Percentiles rank a stretch among this genome's conserved stretches.
These are phyloP conservation scores for Macrocystidia cucumis DNA, from an alignment of 1,284 basidiomycete genomes.

Conservation along the genomic window DNA sequence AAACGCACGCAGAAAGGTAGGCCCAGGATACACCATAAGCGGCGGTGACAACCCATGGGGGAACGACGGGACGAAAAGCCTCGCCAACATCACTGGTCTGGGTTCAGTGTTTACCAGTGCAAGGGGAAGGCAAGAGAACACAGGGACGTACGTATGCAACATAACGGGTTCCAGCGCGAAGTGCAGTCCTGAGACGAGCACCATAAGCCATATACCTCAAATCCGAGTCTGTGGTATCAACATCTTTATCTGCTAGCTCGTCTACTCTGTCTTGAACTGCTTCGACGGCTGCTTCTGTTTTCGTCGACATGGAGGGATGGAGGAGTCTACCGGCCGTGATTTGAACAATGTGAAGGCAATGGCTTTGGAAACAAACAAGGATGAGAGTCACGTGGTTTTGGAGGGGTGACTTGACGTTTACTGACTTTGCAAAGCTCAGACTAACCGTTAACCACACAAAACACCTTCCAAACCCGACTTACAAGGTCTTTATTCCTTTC, in stretches of 20 bases:
- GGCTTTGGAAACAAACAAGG: too few species aligned
- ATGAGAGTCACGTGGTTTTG: too few species aligned
- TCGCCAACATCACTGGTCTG: constrained; percentile 89
- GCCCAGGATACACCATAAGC: constrained; percentile 88
- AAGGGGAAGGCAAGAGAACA: background rate
- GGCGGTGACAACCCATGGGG: constrained; percentile 69
- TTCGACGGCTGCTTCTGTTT: constrained; percentile 26
- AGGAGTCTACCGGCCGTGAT: too few species aligned
- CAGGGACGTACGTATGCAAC: constrained; percentile 64
- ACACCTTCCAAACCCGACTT: too few species aligned
- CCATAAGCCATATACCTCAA: constrained; percentile 71
- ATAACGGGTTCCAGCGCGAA: constrained; percentile 71
- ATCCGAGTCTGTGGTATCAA: constrained; percentile 56
- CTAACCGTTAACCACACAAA: too few species aligned
- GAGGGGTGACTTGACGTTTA: too few species aligned
- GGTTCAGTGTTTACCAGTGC: constrained; percentile 3
- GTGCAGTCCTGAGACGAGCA: constrained; percentile 70
- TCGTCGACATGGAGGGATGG: too few species aligned
- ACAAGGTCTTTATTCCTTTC: too few species aligned
- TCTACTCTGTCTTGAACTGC: constrained; percentile 41
- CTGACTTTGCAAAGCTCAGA: too few species aligned
- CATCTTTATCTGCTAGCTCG: constrained; percentile 53
- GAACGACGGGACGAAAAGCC: constrained; percentile 85
- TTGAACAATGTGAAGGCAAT: too few species aligned
- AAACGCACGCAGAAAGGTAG: constrained; percentile 54